Evolutionary conservation across 805 yeast species (phyloP).

Genomic region (Cephaloascus fragrans): DNA sequence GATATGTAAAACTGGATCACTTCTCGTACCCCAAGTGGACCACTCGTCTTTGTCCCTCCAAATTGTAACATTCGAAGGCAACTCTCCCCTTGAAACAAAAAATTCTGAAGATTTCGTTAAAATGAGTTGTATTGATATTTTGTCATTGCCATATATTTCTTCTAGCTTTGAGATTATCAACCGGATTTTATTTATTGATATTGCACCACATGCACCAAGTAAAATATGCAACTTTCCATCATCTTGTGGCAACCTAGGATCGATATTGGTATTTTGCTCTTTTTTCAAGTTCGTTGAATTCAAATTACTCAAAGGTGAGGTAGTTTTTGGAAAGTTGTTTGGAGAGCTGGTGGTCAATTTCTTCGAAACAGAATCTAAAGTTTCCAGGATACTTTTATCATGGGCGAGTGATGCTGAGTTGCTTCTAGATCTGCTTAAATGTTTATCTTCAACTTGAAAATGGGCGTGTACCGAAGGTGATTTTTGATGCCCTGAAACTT

Average conservation of each 20-base stretch:
- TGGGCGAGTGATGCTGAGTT: neutral
- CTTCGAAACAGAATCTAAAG: neutral
- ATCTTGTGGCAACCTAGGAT: constrained; percentile 33
- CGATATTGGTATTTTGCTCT: constrained; percentile 36
- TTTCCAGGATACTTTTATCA: constrained; percentile 1
- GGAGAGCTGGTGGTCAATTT: constrained; percentile 3
- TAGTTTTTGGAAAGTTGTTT: constrained; percentile 2
- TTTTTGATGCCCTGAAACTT: constrained; percentile 31
- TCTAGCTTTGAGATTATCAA: constrained; percentile 40
- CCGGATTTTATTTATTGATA: constrained; percentile 41
- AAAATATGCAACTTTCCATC: constrained; percentile 49
- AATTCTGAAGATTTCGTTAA: constrained; percentile 43
- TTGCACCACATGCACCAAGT: constrained; percentile 51
- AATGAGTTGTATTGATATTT: constrained; percentile 43
- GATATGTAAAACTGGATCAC: constrained; percentile 91
- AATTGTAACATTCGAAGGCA: constrained; percentile 34
- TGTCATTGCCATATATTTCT: constrained; percentile 40
- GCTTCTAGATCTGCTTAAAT: constrained; percentile 16
- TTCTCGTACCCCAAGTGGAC: constrained; percentile 65
- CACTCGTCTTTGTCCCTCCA: constrained; percentile 56
- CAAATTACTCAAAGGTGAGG: constrained; percentile 1
- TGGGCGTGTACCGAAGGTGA: constrained; percentile 70
- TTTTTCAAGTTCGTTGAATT: neutral
- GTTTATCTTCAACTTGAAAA: constrained; percentile 62
- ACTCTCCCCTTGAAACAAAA: constrained; percentile 37